Conservation (phyloP, 2,329 filamentous ascomycete species). For the Rhynchosporium graminicola region DNA sequence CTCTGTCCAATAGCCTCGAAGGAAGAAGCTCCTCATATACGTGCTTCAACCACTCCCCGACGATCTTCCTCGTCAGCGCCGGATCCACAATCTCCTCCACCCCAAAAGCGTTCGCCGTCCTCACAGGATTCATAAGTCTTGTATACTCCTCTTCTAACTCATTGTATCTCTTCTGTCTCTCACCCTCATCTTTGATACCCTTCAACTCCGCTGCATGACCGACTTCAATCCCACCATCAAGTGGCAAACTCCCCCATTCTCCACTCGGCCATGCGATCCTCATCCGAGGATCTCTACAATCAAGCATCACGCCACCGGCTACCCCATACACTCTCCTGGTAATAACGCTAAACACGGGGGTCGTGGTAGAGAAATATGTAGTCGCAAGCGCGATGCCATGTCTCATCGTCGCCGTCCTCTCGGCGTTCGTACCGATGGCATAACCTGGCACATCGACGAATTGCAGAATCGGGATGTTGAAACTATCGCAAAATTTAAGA, state of each 20-base stretch:
- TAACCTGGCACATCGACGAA: slow-evolving; percentile 65
- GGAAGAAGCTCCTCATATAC: slow-evolving; percentile 45
- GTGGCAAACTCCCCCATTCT: slow-evolving; percentile 61
- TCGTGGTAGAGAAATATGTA: slow-evolving; percentile 63
- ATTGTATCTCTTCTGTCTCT: slow-evolving; percentile 52
- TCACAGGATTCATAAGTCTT: slow-evolving; percentile 63
- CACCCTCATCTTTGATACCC: slow-evolving; percentile 52
- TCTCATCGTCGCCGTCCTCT: slow-evolving; percentile 64
- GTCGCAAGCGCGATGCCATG: slow-evolving; percentile 62
- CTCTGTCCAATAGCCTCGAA: slow-evolving; percentile 40
- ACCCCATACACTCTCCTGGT: slow-evolving; percentile 63
- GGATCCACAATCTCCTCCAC: slow-evolving; percentile 68
- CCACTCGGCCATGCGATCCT: slow-evolving; percentile 65
- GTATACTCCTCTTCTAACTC: slow-evolving; percentile 61
- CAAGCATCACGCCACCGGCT: slow-evolving; percentile 64
- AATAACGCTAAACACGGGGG: slow-evolving; percentile 64
- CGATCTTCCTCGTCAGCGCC: slow-evolving; percentile 55
- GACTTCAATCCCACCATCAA: slow-evolving; percentile 66
- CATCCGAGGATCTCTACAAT: slow-evolving; percentile 60
- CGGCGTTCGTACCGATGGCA: slow-evolving; percentile 63
- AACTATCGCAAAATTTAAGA: slow-evolving; percentile 64
- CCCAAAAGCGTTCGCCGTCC: slow-evolving; percentile 64
- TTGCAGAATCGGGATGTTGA: slow-evolving; percentile 64
- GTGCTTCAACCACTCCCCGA: slow-evolving; percentile 56
- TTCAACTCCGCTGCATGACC: slow-evolving; percentile 61